Conservation (phyloP, 179 eudicot species). For the Beta lomatogona region DNA sequence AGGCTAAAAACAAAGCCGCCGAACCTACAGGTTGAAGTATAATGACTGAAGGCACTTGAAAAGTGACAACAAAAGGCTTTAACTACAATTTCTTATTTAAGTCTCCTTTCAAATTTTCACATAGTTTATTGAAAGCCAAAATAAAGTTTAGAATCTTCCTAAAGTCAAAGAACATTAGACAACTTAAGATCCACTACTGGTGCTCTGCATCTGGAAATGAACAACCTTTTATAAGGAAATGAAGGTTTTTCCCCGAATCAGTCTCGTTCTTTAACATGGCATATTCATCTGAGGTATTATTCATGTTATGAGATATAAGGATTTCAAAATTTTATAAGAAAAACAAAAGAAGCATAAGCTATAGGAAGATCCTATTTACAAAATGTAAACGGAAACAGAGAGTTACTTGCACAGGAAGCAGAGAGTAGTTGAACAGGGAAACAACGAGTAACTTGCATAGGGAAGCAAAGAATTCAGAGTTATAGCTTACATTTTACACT, state of each 20-base stretch:
- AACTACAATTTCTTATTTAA: no score
- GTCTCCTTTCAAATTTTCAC: no score
- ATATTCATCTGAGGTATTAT: not conserved
- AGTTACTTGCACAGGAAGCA: not conserved
- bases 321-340: not conserved
- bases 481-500: conserved; percentile 77
- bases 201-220: not conserved
- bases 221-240: not conserved
- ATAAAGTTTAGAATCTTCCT: no score
- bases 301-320: not conserved
- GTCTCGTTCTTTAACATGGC: not conserved
- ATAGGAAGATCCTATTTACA: not conserved
- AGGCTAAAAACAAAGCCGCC: no score
- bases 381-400: not conserved
- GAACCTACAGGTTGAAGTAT: no score
- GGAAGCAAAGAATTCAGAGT: not conserved
- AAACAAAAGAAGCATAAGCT: not conserved
- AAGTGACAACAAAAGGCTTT: no score
- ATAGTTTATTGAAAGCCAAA: no score
- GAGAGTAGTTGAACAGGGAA: no score
- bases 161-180: not conserved
- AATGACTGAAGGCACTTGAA: no score
- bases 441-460: not conserved
- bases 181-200: not conserved
- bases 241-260: not conserved